Percentiles rank a stretch among this genome's conserved stretches.
phyloP scores from a whole-genome alignment of 2,329 filamentous ascomycete genomes.

The Stemphylium beticola region DNA sequence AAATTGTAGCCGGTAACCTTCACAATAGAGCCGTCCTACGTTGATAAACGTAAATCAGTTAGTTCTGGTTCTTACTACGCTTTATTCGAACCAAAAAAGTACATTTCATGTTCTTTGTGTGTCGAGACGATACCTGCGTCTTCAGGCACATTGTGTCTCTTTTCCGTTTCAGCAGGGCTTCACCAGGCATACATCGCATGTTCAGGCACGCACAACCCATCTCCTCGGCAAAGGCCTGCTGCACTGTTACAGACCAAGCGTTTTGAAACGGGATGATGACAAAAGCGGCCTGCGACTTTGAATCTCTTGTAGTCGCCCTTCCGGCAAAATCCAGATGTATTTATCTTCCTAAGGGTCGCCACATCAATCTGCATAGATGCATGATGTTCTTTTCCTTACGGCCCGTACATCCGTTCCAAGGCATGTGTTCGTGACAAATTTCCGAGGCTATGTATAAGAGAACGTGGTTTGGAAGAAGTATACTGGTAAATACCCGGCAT shows the following conservation, averaged over 20 bases:
- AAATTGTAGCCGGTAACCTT: neutral
- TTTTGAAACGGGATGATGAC: constrained; percentile 5
- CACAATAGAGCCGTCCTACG: too few relatives aligned
- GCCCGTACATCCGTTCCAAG: neutral
- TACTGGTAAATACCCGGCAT: too few relatives aligned
- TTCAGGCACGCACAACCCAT: constrained; percentile 8
- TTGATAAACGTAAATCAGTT: too few relatives aligned
- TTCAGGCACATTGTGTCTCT: constrained; percentile 27
- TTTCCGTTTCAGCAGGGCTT: constrained; percentile 29
- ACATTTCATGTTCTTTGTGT: too few relatives aligned
- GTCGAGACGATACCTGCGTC: constrained; percentile 8
- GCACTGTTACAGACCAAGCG: constrained; percentile 3
- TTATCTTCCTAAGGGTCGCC: neutral
- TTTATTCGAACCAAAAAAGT: too few relatives aligned
- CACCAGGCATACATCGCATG: constrained; percentile 15
- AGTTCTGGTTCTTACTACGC: too few relatives aligned
- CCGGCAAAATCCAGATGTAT: neutral
- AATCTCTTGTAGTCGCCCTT: neutral
- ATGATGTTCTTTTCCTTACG: neutral
- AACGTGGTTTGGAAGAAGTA: neutral
- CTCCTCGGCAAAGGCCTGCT: neutral
- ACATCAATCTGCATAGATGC: neutral
- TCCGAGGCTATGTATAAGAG: neutral
- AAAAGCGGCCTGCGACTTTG: neutral
- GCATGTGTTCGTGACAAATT: neutral